A percentile compares a stretch with the other conserved stretches of the same genome.
Evolutionary conservation across 305 asterid species (phyloP).

Genomic region (Striga hermonthica): DNA sequence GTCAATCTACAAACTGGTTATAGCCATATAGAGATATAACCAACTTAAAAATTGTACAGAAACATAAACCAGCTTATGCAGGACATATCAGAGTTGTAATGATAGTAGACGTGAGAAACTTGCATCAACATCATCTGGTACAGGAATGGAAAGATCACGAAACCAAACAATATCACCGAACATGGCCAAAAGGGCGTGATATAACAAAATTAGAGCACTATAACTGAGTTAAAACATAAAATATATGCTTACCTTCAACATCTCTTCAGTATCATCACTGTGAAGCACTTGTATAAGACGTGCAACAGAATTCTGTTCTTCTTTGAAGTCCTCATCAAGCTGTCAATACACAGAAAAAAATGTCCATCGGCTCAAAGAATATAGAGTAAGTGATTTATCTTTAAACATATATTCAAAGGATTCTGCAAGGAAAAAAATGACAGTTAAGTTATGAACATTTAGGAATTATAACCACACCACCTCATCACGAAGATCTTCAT

Average conservation of each 20-base stretch:
- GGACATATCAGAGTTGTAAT: constrained; percentile 2
- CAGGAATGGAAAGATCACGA: constrained; percentile 18
- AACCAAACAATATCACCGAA: constrained; percentile 8
- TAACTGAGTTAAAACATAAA: constrained; percentile 19
- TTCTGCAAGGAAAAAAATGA: not conserved
- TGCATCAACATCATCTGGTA: constrained; percentile 9
- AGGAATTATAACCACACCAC: constrained; percentile 40
- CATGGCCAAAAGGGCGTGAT: not conserved
- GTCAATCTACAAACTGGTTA: not conserved
- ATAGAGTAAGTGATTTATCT: not conserved
- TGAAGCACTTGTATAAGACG: constrained; percentile 88
- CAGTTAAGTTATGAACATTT: constrained; percentile 23
- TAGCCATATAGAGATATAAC: constrained; percentile 1
- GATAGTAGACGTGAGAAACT: constrained; percentile 11
- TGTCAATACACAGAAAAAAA: constrained; percentile 38
- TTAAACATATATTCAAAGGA: constrained; percentile 14
- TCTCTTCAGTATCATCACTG: constrained; percentile 83
- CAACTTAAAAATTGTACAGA: constrained; percentile 12
- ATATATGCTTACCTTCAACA: constrained; percentile 70
- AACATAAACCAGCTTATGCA: constrained; percentile 24
- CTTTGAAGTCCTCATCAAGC: constrained; percentile 93
- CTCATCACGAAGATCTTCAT: constrained; percentile 66
- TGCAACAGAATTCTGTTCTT: constrained; percentile 91
- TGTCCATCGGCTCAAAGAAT: constrained; percentile 22
- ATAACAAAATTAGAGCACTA: constrained; percentile 25